Conservation (phyloP, 2,329 filamentous ascomycete species). For the Neonectria punicea region DNA sequence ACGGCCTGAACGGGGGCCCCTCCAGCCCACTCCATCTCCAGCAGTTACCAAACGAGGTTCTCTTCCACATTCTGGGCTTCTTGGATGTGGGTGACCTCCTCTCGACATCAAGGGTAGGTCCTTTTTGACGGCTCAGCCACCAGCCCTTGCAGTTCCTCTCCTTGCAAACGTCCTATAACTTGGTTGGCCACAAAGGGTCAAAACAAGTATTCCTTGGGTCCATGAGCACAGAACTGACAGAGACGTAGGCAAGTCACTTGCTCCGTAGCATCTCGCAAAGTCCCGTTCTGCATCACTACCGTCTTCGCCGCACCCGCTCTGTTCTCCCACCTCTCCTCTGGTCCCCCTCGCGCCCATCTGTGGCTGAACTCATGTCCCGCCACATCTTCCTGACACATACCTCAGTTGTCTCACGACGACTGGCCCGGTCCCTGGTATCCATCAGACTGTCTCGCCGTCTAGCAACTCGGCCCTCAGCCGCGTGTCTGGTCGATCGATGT, state of each 20-base stretch:
- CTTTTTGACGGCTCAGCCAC: constrained; percentile 1
- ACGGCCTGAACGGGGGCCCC: constrained; percentile 1
- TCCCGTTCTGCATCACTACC: constrained; percentile 72
- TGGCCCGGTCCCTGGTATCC: constrained; percentile 71
- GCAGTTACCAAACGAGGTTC: constrained; percentile 65
- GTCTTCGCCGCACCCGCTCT: constrained; percentile 66
- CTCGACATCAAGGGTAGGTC: constrained; percentile 65
- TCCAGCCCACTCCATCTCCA: constrained; percentile 45
- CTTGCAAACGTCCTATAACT: neutral
- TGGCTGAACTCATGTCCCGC: constrained; percentile 70
- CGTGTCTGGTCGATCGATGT: constrained; percentile 69
- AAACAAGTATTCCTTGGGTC: neutral
- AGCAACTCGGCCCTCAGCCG: constrained; percentile 67
- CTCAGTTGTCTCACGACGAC: constrained; percentile 70
- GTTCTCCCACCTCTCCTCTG: constrained; percentile 66
- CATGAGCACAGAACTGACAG: constrained; percentile 32
- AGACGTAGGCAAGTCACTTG: constrained; percentile 66
- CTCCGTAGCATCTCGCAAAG: constrained; percentile 71
- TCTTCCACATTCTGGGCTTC: constrained; percentile 65
- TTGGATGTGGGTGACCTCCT: constrained; percentile 68
- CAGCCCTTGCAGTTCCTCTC: neutral
- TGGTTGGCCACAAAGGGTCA: neutral
- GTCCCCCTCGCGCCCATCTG: constrained; percentile 66
- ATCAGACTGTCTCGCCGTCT: constrained; percentile 73
- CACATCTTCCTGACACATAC: constrained; percentile 76